Conservation (phyloP, 2,329 filamentous ascomycete genomes). For the Xylariaceae sp. region DNA sequence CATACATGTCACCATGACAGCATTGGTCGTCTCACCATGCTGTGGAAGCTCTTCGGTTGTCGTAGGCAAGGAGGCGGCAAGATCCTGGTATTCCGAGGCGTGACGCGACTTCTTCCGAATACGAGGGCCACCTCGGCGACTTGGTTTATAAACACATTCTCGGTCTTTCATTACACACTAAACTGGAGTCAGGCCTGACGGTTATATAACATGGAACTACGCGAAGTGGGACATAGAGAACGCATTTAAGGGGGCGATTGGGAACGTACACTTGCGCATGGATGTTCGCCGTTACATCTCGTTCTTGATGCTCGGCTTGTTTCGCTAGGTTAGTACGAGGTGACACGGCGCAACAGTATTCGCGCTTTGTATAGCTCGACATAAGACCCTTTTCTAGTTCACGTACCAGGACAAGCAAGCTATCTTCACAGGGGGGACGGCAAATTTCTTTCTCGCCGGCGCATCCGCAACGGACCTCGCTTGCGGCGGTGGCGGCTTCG, state of each 20-base stretch:
- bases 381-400: slow-evolving; percentile 13
- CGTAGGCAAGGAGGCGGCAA: slow-evolving; percentile 24
- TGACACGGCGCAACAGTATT: slow-evolving; percentile 14
- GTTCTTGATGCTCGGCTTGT: slow-evolving; percentile 42
- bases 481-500: slow-evolving; percentile 21
- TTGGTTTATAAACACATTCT: slow-evolving; percentile 42
- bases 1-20: slow-evolving; percentile 1
- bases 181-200: slow-evolving; percentile 16
- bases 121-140: slow-evolving; percentile 41
- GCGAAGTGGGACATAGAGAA: slow-evolving; percentile 5
- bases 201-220: slow-evolving; percentile 8
- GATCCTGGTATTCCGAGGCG: slow-evolving; percentile 27
- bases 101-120: slow-evolving; percentile 37
- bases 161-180: slow-evolving; percentile 39
- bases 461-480: slow-evolving; percentile 16
- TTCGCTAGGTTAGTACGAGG: slow-evolving; percentile 18
- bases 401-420: slow-evolving; percentile 49
- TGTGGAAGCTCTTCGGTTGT: slow-evolving; percentile 30
- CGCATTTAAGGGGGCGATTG: slow-evolving; percentile 2
- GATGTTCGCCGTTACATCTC: slow-evolving; percentile 43
- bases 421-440: slow-evolving; percentile 46
- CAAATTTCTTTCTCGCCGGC: slow-evolving; percentile 38
- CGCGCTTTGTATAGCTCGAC: slow-evolving; percentile 4
- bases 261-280: slow-evolving; percentile 40
- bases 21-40: slow-evolving; percentile 25